Base-by-base conservation (phyloP, 2,329 filamentous ascomycete genomes). In the Penicillium verrucosum region DNA sequence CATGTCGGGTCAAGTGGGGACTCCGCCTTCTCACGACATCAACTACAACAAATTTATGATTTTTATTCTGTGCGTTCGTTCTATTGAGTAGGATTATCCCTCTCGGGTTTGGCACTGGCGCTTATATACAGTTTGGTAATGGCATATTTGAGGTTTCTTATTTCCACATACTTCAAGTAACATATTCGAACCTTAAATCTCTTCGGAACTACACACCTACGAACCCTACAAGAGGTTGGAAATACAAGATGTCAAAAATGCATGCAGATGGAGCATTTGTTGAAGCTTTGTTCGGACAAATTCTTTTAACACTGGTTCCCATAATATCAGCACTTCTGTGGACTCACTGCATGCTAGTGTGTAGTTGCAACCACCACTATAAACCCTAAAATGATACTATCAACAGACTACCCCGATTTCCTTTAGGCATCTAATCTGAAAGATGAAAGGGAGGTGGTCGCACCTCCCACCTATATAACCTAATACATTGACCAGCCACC, bases 1-100 rank as follows among this genome's bases (percentile, higher is more conserved):
- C 64, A 65, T 60, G 43, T 27, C 29, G 29, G 42, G 18, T 27
- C 37, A 11, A 43, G 56, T 58, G 56, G 45, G 23, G 41, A 32
- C 29, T 43, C n/a, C 46, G 32, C 53, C 53, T 56, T 56, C 41
- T 51, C 27, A 14, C 16, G 2, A 49, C 36, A 54, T 41, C 18
- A 14, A 25, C 10, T 37, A 2, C 5, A 29, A 29, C 11, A 5
- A 5, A 14, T 46, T 32, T 9, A 10, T 12, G 42, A 12, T 5
- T 3, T n/a, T 18, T 29, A 14, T 38, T 40, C 23, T 23, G 2
- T 34, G 30, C 9, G 11, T 16, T 34, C 9, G 11, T 16, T 34
- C 29, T 8, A 34, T 23, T 46, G 10, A n/a, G 4, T 6, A 30
- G 6, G 27, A 30, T 12, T 30, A 2, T 14, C 10, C n/a, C 4